phyloP scores from a whole-genome alignment of 2,329 filamentous ascomycete species.

The Keithomyces neogunnii region DNA sequence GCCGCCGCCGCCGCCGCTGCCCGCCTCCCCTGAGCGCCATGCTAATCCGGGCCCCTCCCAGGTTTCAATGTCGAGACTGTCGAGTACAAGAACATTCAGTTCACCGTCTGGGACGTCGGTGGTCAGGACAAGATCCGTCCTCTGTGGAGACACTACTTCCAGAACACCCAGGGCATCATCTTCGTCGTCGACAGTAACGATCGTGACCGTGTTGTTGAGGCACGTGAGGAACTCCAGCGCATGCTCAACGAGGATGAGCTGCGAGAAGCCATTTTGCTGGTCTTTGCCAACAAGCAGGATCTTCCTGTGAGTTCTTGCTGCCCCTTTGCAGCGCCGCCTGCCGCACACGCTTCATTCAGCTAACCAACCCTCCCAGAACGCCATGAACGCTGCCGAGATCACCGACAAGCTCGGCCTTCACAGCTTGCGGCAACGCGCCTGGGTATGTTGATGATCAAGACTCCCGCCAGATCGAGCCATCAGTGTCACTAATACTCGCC shows the following conservation, averaged over 20 bases:
- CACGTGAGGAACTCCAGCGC: constrained; percentile 89
- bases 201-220: constrained; percentile 95
- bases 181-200: constrained; percentile 99
- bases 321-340: background rate
- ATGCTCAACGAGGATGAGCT: constrained; percentile 99
- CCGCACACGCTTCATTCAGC: background rate
- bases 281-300: constrained; percentile 99
- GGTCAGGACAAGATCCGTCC: constrained; percentile 99
- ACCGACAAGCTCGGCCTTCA: constrained; percentile 99
- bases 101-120: constrained; percentile 99
- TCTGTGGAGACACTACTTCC: constrained; percentile 99
- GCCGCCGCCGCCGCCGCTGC: background rate
- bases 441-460: constrained; percentile 60
- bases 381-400: constrained; percentile 99
- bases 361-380: constrained; percentile 55
- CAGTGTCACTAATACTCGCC: constrained; percentile 9
- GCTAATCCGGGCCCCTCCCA: constrained; percentile 26
- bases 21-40: background rate
- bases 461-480: constrained; percentile 5
- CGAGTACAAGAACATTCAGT: constrained; percentile 99
- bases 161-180: constrained; percentile 99
- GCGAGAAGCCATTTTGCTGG: constrained; percentile 89
- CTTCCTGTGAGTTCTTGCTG: constrained; percentile 65
- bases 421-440: constrained; percentile 95
- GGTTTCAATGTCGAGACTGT: constrained; percentile 99